Evolutionary conservation across 2,329 filamentous ascomycete species (phyloP).

Genomic region (Sporothrix humicola): DNA sequence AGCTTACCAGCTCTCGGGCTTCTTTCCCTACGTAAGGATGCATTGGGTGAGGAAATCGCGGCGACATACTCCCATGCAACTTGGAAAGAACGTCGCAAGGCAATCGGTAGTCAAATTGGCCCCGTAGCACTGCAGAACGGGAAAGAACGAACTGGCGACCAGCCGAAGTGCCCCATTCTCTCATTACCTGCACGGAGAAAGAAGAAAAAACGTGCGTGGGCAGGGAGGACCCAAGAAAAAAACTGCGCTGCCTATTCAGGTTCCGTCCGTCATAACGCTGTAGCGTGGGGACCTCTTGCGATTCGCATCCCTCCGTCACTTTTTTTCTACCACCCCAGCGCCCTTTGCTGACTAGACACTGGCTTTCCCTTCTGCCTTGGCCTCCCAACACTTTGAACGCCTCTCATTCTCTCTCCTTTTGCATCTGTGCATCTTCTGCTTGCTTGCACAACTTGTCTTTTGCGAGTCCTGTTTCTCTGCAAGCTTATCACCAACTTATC

Average conservation of each 20-base stretch:
- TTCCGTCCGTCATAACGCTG: slow-evolving; percentile 10
- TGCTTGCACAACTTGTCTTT: not conserved
- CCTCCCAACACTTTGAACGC: slow-evolving; percentile 8
- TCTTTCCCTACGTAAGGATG: not conserved
- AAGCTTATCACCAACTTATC: not conserved
- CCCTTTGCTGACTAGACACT: slow-evolving; percentile 16
- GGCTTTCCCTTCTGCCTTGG: slow-evolving; percentile 9
- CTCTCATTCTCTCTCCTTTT: not conserved
- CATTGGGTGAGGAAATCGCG: not conserved
- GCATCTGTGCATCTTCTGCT: not conserved
- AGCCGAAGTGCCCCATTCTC: not conserved
- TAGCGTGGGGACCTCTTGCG: not conserved
- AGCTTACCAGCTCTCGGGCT: not conserved
- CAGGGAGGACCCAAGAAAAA: slow-evolving; percentile 15
- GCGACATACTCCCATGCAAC: not conserved
- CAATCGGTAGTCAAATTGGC: slow-evolving; percentile 9
- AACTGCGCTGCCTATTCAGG: slow-evolving; percentile 21
- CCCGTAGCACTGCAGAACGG: slow-evolving; percentile 2
- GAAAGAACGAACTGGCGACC: slow-evolving; percentile 23
- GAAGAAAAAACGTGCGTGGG: slow-evolving; percentile 11
- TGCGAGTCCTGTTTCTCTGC: too few species aligned
- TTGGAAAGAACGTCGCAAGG: not conserved
- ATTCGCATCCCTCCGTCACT: slow-evolving; percentile 12
- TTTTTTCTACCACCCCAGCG: not conserved
- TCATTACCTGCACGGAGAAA: not conserved